Evolutionary conservation across 495 filamentous ascomycete genomes (phyloP), one percentile per base, ranked within the genome.

Genomic region (Penicillium subrubescens): DNA sequence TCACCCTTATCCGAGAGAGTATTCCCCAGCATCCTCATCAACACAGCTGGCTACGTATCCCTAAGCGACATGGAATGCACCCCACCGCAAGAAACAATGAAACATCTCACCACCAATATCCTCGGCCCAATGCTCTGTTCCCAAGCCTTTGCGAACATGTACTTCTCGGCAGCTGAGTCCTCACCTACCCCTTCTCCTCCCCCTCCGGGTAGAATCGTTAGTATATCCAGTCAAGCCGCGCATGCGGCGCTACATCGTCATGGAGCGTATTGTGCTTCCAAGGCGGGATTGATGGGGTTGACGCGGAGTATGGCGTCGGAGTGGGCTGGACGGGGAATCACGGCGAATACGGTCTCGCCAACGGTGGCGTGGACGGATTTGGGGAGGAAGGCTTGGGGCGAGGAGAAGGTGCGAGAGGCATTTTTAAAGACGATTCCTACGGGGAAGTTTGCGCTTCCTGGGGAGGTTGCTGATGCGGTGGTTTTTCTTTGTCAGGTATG

Each of bases 241-340:
- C 75, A 79, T 65, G 72, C 70, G 0, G 78, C 78, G 0, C 62
- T 80, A 8, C 76, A 75, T 31, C 69, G 67, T 2, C 79, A 83
- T 57, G 78, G 81, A 23, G 80, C 79, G 1, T 84, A 83, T 64
- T 82, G 81, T 44, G 72, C 83, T 8, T 81, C 81, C 2, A 85
- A 85, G 57, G 75, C 81, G 2, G 82, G 75, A 0, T 61, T 83
- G 23, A 51, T 82, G 17, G 82, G 82, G 0, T 56, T 85, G 31
- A 83, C 78, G 48, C 77, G 81, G 12, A 75, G 75, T 59, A 84
- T 84, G 83, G 81, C 82, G 8, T 78, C 75, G 11, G 78, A 80
- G 58, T 80, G 77, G 78, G 78, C 61, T 25, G 62, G 66, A 4
- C 61, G 69, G 2, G 78, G 77, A 0, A 79, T 79, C 6, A 79